Evolutionary conservation across 257 asterid species (phyloP).

Genomic region (Solanum etuberosum): DNA sequence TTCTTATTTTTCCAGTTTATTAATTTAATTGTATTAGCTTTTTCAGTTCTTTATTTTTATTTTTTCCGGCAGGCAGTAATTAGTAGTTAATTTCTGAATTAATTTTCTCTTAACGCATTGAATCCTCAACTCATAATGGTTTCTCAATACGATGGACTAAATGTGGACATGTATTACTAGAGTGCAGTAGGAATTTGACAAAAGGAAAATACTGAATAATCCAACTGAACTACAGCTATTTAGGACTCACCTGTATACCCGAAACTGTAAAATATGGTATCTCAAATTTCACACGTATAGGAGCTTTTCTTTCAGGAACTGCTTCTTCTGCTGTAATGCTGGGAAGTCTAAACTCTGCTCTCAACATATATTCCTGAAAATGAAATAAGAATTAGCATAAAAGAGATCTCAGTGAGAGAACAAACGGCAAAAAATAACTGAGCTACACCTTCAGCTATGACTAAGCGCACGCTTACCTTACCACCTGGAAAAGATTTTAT

Average conservation of each 20-base stretch:
- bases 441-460: neutral
- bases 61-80: neutral
- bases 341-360: conserved; percentile 95
- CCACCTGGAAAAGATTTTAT: conserved; percentile 99
- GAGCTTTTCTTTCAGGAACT: conserved; percentile 90
- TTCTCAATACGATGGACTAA: neutral
- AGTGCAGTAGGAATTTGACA: neutral
- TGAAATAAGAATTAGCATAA: neutral
- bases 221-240: neutral
- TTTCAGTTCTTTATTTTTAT: neutral
- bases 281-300: conserved; percentile 92
- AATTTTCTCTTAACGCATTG: neutral
- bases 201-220: neutral
- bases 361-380: conserved; percentile 83
- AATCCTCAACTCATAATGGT: neutral
- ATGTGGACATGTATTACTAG: neutral
- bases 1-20: neutral
- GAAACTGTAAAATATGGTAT: conserved; percentile 99
- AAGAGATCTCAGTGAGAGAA: neutral
- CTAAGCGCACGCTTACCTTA: conserved; percentile 42
- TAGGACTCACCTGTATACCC: conserved; percentile 81
- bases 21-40: neutral
- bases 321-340: conserved; percentile 88
- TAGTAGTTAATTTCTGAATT: neutral
- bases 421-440: neutral